A percentile compares a stretch with the other conserved stretches of the same genome.
These are phyloP conservation scores for Naganishia sp. DNA, from an alignment of 1,284 basidiomycete species.

Conservation along the genomic window DNA sequence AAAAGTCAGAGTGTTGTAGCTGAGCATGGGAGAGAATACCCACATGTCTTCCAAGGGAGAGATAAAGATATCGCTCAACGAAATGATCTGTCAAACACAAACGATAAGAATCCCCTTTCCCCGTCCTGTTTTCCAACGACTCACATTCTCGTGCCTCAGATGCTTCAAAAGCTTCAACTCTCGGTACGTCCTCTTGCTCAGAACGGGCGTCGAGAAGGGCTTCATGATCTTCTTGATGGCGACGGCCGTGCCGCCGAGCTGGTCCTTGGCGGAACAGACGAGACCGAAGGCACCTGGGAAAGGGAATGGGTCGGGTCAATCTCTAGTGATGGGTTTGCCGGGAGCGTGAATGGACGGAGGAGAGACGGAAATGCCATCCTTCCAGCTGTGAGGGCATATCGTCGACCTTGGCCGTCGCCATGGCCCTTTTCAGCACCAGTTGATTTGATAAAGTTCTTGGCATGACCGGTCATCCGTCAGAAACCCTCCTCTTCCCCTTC, in stretches of 20 bases:
- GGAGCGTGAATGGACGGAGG: neutral
- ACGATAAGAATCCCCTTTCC: neutral
- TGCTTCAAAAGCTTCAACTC: slow-evolving; percentile 99
- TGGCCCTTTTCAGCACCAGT: no score
- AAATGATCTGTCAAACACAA: slow-evolving; percentile 75
- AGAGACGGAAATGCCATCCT: neutral
- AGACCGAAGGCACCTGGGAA: slow-evolving; percentile 84
- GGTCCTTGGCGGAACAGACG: slow-evolving; percentile 97
- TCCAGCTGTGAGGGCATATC: neutral
- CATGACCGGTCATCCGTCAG: neutral
- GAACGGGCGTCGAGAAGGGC: slow-evolving; percentile 95
- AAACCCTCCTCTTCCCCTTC: no score
- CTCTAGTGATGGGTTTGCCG: slow-evolving; percentile 1
- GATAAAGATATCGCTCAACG: slow-evolving; percentile 97
- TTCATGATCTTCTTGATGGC: slow-evolving; percentile 99
- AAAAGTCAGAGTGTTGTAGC: neutral
- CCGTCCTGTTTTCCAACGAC: slow-evolving; percentile 32
- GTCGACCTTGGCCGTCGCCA: no score
- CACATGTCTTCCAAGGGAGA: slow-evolving; percentile 96
- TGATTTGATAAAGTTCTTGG: no score
- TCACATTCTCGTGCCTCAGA: slow-evolving; percentile 96
- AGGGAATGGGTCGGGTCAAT: slow-evolving; percentile 31
- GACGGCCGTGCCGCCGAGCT: slow-evolving; percentile 89
- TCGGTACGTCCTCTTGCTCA: slow-evolving; percentile 95
- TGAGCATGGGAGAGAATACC: slow-evolving; percentile 44